Conservation (phyloP, 1,139 yeast species). For the Meyerozyma sp. region DNA sequence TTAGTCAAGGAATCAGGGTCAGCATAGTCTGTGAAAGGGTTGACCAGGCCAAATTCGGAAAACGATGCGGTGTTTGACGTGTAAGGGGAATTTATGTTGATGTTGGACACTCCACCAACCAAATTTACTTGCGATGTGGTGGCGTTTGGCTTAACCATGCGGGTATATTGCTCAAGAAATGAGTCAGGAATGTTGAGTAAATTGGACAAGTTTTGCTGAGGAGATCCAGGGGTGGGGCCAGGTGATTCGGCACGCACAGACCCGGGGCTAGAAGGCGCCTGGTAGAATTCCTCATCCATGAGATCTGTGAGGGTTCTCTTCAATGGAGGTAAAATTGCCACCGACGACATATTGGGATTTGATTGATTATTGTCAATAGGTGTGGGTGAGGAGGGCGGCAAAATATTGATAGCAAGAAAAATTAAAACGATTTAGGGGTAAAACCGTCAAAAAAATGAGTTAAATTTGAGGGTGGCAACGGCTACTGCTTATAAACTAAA, state of each 20-base stretch:
- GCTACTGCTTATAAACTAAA: background rate
- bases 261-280: slow-evolving; percentile 27
- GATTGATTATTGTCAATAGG: background rate
- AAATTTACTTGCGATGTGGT: background rate
- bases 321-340: slow-evolving; percentile 40
- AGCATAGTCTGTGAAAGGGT: slow-evolving; percentile 34
- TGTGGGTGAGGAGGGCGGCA: background rate
- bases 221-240: slow-evolving; percentile 2
- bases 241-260: background rate
- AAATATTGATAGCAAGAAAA: background rate
- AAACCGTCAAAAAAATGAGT: background rate
- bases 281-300: slow-evolving; percentile 62
- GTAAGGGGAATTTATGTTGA: background rate
- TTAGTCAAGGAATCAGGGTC: slow-evolving; percentile 30
- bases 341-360: slow-evolving; percentile 35
- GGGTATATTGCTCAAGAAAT: slow-evolving; percentile 23
- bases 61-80: background rate
- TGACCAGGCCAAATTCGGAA: slow-evolving; percentile 7
- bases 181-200: slow-evolving; percentile 29
- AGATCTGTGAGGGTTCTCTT: slow-evolving; percentile 55
- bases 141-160: slow-evolving; percentile 1
- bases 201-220: slow-evolving; percentile 17
- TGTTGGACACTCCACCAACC: background rate
- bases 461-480: background rate
- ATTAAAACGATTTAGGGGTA: background rate